Percentiles rank a stretch among this genome's conserved stretches.
phyloP scores from a whole-genome alignment of 1,284 basidiomycete species.

The Sanghuangporus weigelae region DNA sequence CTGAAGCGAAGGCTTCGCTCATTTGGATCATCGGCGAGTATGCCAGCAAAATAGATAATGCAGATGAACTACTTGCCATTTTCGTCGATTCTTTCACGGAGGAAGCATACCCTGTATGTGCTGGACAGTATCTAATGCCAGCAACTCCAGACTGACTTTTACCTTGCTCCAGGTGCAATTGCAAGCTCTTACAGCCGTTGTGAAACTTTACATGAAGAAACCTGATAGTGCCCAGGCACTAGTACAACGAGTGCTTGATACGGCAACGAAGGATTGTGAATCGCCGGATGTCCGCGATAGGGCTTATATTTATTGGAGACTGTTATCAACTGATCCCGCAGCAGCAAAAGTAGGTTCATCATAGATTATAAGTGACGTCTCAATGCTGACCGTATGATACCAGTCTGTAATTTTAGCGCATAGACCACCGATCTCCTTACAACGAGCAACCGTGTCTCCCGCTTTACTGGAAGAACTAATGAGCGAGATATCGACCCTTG shows the following conservation, averaged over 20 bases:
- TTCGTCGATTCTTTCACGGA: slow-evolving; percentile 93
- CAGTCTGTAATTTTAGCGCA: slow-evolving; percentile 89
- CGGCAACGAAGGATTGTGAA: slow-evolving; percentile 95
- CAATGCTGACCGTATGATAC: slow-evolving; percentile 7
- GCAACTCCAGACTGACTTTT: slow-evolving; percentile 1
- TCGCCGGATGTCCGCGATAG: slow-evolving; percentile 96
- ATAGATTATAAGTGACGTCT: neutral
- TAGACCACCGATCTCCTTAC: slow-evolving; percentile 90
- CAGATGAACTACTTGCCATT: slow-evolving; percentile 84
- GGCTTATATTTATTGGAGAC: slow-evolving; percentile 95
- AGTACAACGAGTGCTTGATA: slow-evolving; percentile 86
- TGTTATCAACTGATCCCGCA: slow-evolving; percentile 88
- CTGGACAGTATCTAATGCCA: neutral
- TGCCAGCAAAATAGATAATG: slow-evolving; percentile 94
- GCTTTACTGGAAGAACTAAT: slow-evolving; percentile 92
- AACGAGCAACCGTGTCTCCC: slow-evolving; percentile 85
- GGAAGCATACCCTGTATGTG: slow-evolving; percentile 83
- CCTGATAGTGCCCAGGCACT: slow-evolving; percentile 89
- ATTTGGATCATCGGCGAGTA: slow-evolving; percentile 99
- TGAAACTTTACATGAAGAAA: slow-evolving; percentile 94
- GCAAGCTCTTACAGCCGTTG: slow-evolving; percentile 92
- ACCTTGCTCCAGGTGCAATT: slow-evolving; percentile 71
- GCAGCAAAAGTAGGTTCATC: slow-evolving; percentile 74
- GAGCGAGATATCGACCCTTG: slow-evolving; percentile 80
- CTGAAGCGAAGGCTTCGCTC: slow-evolving; percentile 94